phyloP scores from a whole-genome alignment of 345 rosid genomes.

The Linum lewisii region DNA sequence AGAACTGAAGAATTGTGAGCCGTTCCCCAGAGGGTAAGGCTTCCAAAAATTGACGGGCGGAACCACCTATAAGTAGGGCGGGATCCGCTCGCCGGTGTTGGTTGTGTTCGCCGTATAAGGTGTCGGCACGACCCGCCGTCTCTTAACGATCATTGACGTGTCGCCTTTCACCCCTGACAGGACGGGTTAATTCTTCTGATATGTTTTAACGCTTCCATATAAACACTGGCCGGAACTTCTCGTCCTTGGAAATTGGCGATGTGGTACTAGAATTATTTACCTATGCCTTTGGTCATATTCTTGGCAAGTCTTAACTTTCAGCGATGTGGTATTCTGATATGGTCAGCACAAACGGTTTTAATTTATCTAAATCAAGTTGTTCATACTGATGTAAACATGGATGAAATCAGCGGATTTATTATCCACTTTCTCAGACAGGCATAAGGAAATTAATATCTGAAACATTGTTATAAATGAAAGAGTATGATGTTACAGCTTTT shows the following conservation, averaged over 20 bases:
- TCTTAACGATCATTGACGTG: slow-evolving; percentile 64
- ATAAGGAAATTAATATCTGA: not conserved
- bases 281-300: no score
- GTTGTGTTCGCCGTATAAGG: slow-evolving; percentile 35
- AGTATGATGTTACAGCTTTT: not conserved
- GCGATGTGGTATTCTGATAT: not conserved
- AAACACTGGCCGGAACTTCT: not conserved
- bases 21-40: slow-evolving; percentile 25
- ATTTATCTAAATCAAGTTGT: not conserved
- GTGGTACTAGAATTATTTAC: not conserved
- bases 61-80: slow-evolving; percentile 47
- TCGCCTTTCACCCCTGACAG: slow-evolving; percentile 79
- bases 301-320: no score
- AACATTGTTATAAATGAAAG: not conserved
- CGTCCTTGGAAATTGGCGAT: not conserved
- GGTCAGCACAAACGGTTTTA: not conserved
- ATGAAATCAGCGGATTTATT: no score
- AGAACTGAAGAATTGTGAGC: slow-evolving; percentile 18
- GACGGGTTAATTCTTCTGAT: slow-evolving; percentile 19
- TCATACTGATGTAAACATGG: no score
- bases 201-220: not conserved
- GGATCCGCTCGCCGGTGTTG: slow-evolving; percentile 36
- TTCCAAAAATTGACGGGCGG: slow-evolving; percentile 88
- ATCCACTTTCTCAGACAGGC: not conserved
- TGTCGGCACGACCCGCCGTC: slow-evolving; percentile 88